A percentile compares a stretch with the other conserved stretches of the same genome.
These are phyloP conservation scores for Epicoccum nigrum DNA, from an alignment of 2,329 filamentous ascomycete genomes.

Conservation along the genomic window DNA sequence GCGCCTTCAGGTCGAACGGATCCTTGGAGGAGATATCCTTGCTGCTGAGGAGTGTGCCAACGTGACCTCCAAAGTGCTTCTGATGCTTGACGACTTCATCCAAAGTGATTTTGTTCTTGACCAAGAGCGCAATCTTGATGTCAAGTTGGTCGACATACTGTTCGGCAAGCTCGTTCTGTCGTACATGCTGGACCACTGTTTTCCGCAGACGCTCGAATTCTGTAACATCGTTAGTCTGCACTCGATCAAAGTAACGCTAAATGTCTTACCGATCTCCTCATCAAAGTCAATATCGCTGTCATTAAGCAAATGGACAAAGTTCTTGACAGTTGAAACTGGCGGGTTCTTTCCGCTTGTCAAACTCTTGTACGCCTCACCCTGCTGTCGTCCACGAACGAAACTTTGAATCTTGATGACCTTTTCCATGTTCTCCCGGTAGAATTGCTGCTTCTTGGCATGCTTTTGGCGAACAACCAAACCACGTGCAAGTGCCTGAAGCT, in stretches of 20 bases:
- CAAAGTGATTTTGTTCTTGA: constrained; percentile 99
- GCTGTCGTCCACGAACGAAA: constrained; percentile 90
- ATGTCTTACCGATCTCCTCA: constrained; percentile 72
- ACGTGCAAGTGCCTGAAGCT: constrained; percentile 75
- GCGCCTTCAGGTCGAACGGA: constrained; percentile 92
- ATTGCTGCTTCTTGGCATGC: constrained; percentile 84
- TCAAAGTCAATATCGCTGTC: constrained; percentile 99
- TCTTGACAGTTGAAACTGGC: constrained; percentile 94
- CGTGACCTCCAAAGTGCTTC: constrained; percentile 90
- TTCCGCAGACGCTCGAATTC: constrained; percentile 95
- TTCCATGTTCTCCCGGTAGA: constrained; percentile 96
- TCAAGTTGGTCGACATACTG: constrained; percentile 98
- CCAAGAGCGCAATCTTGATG: constrained; percentile 96
- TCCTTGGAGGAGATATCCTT: constrained; percentile 87
- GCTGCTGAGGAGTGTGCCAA: constrained; percentile 83
- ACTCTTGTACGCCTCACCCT: constrained; percentile 97
- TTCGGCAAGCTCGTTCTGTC: constrained; percentile 95
- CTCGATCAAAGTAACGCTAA: too few relatives aligned
- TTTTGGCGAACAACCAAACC: constrained; percentile 74
- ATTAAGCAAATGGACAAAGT: constrained; percentile 96
- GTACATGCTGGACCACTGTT: constrained; percentile 94
- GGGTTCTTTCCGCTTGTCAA: constrained; percentile 95
- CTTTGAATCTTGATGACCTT: constrained; percentile 99
- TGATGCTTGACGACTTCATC: constrained; percentile 98
- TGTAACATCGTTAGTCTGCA: constrained; percentile 30